Percentiles rank a stretch among this genome's conserved stretches.
Conservation (phyloP, 2,329 filamentous ascomycete species). For the Aspergillus fructus region DNA sequence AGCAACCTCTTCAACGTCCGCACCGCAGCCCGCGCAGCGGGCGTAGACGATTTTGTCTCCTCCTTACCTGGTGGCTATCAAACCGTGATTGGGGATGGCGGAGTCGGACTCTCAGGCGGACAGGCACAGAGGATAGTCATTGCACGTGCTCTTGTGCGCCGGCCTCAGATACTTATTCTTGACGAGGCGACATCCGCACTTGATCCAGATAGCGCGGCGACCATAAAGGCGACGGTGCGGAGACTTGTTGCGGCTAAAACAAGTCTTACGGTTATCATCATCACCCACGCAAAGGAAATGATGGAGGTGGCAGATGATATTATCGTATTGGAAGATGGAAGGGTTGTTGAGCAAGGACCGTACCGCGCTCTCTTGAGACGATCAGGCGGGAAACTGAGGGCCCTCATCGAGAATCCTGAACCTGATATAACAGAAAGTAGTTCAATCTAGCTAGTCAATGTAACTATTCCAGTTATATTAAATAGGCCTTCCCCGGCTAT, state of each 20-base stretch:
- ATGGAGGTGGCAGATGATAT: constrained; percentile 77
- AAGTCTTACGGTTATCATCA: constrained; percentile 70
- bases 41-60: constrained; percentile 64
- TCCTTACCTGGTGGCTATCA: constrained; percentile 70
- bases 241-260: constrained; percentile 46
- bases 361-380: constrained; percentile 60
- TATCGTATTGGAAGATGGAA: constrained; percentile 68
- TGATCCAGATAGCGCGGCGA: constrained; percentile 65
- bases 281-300: constrained; percentile 83
- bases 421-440: background rate
- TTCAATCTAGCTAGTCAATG: too few relatives aligned
- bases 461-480: too few relatives aligned
- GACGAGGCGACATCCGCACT: constrained; percentile 86
- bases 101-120: constrained; percentile 71
- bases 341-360: constrained; percentile 66
- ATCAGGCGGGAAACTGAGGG: constrained; percentile 49
- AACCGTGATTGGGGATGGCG: constrained; percentile 75
- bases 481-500: too few relatives aligned
- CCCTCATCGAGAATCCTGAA: constrained; percentile 26
- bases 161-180: constrained; percentile 71
- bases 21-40: constrained; percentile 10
- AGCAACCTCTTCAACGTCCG: background rate
- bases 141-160: constrained; percentile 71
- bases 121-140: constrained; percentile 81
- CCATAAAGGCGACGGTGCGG: constrained; percentile 63